Percentiles rank a stretch among this genome's conserved stretches.
These are phyloP conservation scores for Thraustochytrium striatum DNA, from an alignment of 352 stramenopile species.

Conservation along the genomic window DNA sequence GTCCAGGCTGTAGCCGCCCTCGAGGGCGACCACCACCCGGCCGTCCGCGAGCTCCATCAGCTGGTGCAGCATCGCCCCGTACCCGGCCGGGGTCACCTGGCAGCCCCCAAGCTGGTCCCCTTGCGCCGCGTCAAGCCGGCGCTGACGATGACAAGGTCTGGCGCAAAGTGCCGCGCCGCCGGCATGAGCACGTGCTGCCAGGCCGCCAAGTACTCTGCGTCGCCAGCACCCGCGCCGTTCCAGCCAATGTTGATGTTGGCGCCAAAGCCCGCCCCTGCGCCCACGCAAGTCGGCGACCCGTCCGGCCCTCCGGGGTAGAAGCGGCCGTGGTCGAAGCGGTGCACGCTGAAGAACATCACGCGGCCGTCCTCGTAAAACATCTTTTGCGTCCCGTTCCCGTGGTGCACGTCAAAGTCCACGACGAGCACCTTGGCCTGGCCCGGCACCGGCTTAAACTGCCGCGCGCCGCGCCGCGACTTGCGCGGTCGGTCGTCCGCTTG, in stretches of 20 bases:
- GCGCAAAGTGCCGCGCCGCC: constrained; percentile 74
- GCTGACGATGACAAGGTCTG: constrained; percentile 87
- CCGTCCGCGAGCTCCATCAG: constrained; percentile 59
- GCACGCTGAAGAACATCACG: constrained; percentile 67
- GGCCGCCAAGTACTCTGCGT: constrained; percentile 66
- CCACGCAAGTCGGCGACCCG: constrained; percentile 59
- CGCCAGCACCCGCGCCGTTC: constrained; percentile 59
- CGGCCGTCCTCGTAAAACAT: constrained; percentile 68
- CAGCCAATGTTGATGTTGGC: constrained; percentile 70
- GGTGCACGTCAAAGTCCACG: constrained; percentile 82
- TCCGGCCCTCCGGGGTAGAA: constrained; percentile 67
- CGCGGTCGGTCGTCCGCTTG: too few relatives aligned
- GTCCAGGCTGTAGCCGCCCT: constrained; percentile 64
- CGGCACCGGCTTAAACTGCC: too few relatives aligned
- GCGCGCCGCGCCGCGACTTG: too few relatives aligned
- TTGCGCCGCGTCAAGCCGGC: constrained; percentile 89
- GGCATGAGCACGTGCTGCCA: constrained; percentile 72
- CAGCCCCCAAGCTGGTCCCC: constrained; percentile 81
- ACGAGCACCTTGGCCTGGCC: too few relatives aligned
- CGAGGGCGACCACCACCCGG: constrained; percentile 64
- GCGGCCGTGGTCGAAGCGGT: constrained; percentile 59
- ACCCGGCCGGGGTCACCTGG: constrained; percentile 63
- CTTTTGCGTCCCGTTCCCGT: constrained; percentile 77
- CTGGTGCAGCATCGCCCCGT: constrained; percentile 61
- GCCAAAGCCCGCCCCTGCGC: constrained; percentile 56